A percentile compares a stretch with the other conserved stretches of the same genome.
Conservation (phyloP, 805 yeast genomes). For the Lachancea kluyveri region DNA sequence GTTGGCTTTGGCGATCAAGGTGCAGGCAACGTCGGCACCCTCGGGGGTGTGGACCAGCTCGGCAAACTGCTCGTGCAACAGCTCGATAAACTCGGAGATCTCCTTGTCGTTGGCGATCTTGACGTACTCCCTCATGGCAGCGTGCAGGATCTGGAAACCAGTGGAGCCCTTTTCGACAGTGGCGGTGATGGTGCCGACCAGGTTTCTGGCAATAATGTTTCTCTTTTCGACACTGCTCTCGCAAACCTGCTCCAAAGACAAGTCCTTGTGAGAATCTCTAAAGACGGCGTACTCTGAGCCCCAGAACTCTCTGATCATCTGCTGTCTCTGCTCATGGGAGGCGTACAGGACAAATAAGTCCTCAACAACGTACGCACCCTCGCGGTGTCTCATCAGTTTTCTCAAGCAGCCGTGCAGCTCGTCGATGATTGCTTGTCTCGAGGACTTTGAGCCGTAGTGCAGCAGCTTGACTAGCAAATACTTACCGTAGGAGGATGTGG, state of each 20-base stretch:
- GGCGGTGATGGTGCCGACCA: constrained; percentile 77
- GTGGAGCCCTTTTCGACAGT: constrained; percentile 94
- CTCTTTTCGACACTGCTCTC: constrained; percentile 70
- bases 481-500: constrained; percentile 91
- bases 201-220: constrained; percentile 64
- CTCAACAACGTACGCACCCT: constrained; percentile 97
- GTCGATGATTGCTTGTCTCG: constrained; percentile 66
- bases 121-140: constrained; percentile 88
- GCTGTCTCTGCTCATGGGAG: constrained; percentile 74
- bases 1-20: constrained; percentile 69
- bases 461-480: constrained; percentile 80
- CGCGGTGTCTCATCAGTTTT: constrained; percentile 92
- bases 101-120: constrained; percentile 62
- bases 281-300: constrained; percentile 93
- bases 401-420: constrained; percentile 89
- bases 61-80: constrained; percentile 81
- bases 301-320: constrained; percentile 94
- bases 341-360: constrained; percentile 85
- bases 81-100: constrained; percentile 73
- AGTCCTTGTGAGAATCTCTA: constrained; percentile 62
- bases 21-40: constrained; percentile 87
- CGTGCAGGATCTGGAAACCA: constrained; percentile 92
- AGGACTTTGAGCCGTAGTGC: constrained; percentile 84
- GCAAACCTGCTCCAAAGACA: constrained; percentile 60
- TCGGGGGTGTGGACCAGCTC: constrained; percentile 94